These are phyloP conservation scores for Trichophyton verrucosum DNA, from an alignment of 2,329 filamentous ascomycete genomes.

Conservation along the genomic window DNA sequence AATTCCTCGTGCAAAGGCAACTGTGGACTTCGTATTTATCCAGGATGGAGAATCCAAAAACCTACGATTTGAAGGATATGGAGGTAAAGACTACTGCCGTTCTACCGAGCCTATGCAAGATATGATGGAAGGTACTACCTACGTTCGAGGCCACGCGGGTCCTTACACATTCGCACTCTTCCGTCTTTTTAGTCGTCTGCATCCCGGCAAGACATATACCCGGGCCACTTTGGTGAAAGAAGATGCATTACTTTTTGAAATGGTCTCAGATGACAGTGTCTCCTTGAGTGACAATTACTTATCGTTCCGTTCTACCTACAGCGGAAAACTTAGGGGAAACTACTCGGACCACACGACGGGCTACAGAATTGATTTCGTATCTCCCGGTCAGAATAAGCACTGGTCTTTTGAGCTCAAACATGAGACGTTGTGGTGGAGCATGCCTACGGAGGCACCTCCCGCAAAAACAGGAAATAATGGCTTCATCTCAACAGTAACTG, in stretches of 20 bases:
- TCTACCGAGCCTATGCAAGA: neutral
- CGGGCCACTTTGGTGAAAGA: slow-evolving; percentile 1
- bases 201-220: neutral
- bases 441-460: neutral
- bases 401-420: slow-evolving; percentile 5
- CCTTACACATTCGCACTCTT: slow-evolving; percentile 1
- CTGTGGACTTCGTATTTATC: neutral
- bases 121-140: neutral
- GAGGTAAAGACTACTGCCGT: slow-evolving; percentile 1
- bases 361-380: slow-evolving; percentile 4
- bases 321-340: neutral
- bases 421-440: neutral
- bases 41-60: neutral
- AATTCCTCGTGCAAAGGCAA: neutral
- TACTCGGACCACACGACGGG: neutral
- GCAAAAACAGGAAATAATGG: slow-evolving; percentile 2
- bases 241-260: neutral
- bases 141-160: slow-evolving; percentile 4
- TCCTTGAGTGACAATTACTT: slow-evolving; percentile 1
- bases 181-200: slow-evolving; percentile 1
- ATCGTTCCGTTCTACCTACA: neutral
- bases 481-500: neutral
- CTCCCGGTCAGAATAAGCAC: neutral
- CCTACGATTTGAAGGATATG: neutral
- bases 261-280: neutral